Percentiles rank a stretch among this genome's conserved stretches.
Conservation (phyloP, 345 rosid species). For the Clarkia xantiana region DNA sequence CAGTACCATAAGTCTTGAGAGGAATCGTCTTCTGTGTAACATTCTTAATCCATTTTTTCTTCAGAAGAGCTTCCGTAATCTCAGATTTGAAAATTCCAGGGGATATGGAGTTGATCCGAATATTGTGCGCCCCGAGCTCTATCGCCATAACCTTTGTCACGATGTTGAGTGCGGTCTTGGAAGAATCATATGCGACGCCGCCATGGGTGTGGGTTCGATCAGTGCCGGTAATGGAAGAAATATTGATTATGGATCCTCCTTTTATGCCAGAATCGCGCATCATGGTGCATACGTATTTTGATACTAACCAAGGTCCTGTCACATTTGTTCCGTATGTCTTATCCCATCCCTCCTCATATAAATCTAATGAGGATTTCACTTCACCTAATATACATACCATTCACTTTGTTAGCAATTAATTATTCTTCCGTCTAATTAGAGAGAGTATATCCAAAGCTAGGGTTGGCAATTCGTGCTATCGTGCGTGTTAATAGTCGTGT, state of each 20-base stretch:
- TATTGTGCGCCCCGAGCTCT: constrained; percentile 52
- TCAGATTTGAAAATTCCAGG: constrained; percentile 66
- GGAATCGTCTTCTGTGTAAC: constrained; percentile 26
- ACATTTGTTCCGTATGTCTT: constrained; percentile 34
- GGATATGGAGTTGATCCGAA: constrained; percentile 62
- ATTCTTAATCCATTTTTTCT: constrained; percentile 41
- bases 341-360: constrained; percentile 59
- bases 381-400: constrained; percentile 15
- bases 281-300: constrained; percentile 41
- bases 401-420: neutral
- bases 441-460: too few relatives aligned
- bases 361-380: constrained; percentile 30
- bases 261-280: constrained; percentile 44
- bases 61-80: constrained; percentile 44
- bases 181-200: constrained; percentile 41
- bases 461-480: too few relatives aligned
- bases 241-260: constrained; percentile 65
- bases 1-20: constrained; percentile 27
- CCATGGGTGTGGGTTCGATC: constrained; percentile 44
- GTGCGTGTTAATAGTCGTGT: too few relatives aligned
- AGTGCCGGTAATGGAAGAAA: constrained; percentile 56
- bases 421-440: too few relatives aligned
- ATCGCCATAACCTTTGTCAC: constrained; percentile 70
- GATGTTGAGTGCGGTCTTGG: constrained; percentile 44
- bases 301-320: constrained; percentile 67